phyloP scores from a whole-genome alignment of 73 alveolate genomes.

The Symbiodinium natans region DNA sequence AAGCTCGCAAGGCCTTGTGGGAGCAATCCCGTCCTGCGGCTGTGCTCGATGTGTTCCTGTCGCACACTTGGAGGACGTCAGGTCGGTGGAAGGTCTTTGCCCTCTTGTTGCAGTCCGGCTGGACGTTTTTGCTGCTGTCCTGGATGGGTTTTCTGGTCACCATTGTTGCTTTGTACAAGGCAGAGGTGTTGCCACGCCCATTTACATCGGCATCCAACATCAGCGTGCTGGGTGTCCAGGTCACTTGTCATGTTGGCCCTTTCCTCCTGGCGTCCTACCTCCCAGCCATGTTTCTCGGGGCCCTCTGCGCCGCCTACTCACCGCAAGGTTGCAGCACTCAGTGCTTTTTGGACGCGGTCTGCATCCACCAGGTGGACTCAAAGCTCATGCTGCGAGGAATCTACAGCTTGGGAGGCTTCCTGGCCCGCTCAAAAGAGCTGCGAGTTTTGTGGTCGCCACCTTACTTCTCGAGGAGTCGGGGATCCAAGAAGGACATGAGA shows the following conservation, averaged over 20 bases:
- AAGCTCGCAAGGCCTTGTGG: slow-evolving; percentile 15
- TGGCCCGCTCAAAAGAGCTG: not conserved
- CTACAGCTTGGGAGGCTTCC: not conserved
- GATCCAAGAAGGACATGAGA: not conserved
- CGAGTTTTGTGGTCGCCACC: not conserved
- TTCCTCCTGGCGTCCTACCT: not conserved
- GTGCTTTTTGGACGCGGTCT: not conserved
- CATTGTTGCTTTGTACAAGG: not conserved
- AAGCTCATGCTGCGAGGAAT: not conserved
- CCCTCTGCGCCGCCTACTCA: not conserved
- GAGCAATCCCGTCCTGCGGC: not conserved
- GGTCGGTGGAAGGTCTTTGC: not conserved
- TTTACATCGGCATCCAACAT: not conserved
- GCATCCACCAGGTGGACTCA: not conserved
- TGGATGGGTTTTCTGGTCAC: not conserved
- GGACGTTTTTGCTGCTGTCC: not conserved
- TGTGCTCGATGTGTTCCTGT: not conserved
- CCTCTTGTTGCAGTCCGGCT: not conserved
- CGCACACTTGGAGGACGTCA: not conserved
- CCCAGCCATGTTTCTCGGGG: not conserved
- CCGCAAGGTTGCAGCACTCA: not conserved
- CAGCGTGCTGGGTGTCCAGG: not conserved
- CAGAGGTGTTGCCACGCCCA: not conserved
- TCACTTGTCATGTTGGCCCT: not conserved
- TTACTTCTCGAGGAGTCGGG: not conserved